Conservation (phyloP, 1,284 basidiomycete species). For the Malassezia slooffiae region DNA sequence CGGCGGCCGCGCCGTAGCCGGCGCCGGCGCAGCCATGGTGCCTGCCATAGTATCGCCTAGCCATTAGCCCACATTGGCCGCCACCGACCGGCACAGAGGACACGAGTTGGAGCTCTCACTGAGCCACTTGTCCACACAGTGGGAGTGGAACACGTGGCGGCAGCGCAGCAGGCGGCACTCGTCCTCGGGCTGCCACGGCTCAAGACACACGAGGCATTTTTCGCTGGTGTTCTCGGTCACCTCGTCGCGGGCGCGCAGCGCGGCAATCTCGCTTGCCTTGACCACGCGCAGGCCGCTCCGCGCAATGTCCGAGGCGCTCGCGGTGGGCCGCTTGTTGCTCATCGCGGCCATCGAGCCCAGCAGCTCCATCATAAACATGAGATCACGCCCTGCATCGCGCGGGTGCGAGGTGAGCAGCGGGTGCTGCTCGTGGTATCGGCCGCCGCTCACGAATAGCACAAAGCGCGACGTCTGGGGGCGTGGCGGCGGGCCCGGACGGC, state of each 20-base stretch:
- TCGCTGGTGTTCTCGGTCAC: slow-evolving; percentile 39
- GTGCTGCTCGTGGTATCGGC: slow-evolving; percentile 34
- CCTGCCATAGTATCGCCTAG: too few relatives aligned
- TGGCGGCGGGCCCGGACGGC: background rate
- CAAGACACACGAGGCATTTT: slow-evolving; percentile 39
- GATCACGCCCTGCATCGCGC: slow-evolving; percentile 32
- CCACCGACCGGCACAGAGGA: slow-evolving; percentile 22
- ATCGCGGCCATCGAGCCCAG: slow-evolving; percentile 33
- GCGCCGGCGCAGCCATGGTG: too few relatives aligned
- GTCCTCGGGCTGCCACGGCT: slow-evolving; percentile 39
- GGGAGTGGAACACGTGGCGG: slow-evolving; percentile 35
- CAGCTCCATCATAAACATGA: slow-evolving; percentile 43
- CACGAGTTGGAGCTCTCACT: slow-evolving; percentile 33
- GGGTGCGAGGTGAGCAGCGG: slow-evolving; percentile 33
- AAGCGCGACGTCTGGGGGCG: slow-evolving; percentile 27
- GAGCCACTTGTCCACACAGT: slow-evolving; percentile 35
- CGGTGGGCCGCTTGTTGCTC: slow-evolving; percentile 31
- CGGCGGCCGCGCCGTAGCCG: too few relatives aligned
- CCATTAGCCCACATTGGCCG: background rate
- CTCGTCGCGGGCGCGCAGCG: slow-evolving; percentile 16
- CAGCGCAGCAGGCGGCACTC: slow-evolving; percentile 32
- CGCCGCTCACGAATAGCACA: slow-evolving; percentile 41
- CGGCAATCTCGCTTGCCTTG: slow-evolving; percentile 20
- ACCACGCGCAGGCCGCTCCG: slow-evolving; percentile 23
- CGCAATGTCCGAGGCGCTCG: slow-evolving; percentile 34